Percentiles rank a stretch among this genome's conserved stretches.
These are phyloP conservation scores for Aspergillus novoparasiticus DNA, from an alignment of 2,329 filamentous ascomycete genomes.

Conservation along the genomic window DNA sequence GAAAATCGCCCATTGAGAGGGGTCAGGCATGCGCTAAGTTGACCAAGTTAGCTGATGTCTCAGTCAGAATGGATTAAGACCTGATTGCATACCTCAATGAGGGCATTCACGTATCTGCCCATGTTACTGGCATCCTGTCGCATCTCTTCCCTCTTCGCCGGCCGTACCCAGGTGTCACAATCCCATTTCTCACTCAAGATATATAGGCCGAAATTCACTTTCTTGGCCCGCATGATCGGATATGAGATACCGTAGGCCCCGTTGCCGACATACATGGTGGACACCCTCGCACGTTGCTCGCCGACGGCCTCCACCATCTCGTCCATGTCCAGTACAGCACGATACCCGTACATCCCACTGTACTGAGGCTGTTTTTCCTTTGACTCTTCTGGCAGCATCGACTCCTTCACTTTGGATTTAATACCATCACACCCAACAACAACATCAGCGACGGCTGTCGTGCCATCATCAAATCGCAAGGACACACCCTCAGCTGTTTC, in stretches of 20 bases:
- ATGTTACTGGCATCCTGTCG: slow-evolving; percentile 28
- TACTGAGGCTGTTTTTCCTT: slow-evolving; percentile 1
- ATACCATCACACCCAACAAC: slow-evolving; percentile 43
- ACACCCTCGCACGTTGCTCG: slow-evolving; percentile 32
- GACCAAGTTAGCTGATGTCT: neutral
- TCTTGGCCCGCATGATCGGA: slow-evolving; percentile 36
- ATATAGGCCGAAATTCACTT: slow-evolving; percentile 37
- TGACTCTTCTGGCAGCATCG: slow-evolving; percentile 21
- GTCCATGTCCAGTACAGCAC: slow-evolving; percentile 37
- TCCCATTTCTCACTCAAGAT: slow-evolving; percentile 32
- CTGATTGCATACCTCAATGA: slow-evolving; percentile 28
- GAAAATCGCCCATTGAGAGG: slow-evolving; percentile 41
- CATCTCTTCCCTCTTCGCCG: slow-evolving; percentile 34
- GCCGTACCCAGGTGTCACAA: slow-evolving; percentile 32
- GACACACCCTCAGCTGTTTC: slow-evolving; percentile 21
- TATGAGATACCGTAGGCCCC: slow-evolving; percentile 37
- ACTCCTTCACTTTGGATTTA: slow-evolving; percentile 30
- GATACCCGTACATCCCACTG: slow-evolving; percentile 35
- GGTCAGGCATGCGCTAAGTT: slow-evolving; percentile 31
- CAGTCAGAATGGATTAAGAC: neutral
- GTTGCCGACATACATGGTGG: slow-evolving; percentile 34
- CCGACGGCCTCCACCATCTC: slow-evolving; percentile 36
- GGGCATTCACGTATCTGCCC: slow-evolving; percentile 30
- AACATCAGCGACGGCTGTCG: slow-evolving; percentile 29
- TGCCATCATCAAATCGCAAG: slow-evolving; percentile 37